Base-by-base conservation (phyloP, 768 basidiomycete species). In the Floccularia luteovirens region DNA sequence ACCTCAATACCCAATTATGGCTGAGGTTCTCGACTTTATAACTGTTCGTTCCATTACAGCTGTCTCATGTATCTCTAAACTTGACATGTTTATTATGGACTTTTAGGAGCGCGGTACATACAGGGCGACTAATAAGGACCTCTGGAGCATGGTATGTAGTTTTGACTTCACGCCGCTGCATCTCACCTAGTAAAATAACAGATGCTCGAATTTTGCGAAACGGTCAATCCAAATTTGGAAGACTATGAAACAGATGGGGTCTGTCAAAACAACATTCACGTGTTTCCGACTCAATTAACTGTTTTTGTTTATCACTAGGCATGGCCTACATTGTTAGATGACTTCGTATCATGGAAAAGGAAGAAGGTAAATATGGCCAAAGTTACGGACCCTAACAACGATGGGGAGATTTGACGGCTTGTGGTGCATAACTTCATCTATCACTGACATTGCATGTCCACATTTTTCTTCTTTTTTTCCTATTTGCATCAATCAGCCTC, bases 301-400 rank as follows among this genome's bases (percentile, higher is more conserved):
- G n/a, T 35, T 22, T 6, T 38, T 17, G n/a, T 42, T 44, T 17
- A 12, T 27, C 21, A 23, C 8, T 44, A 87, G 84, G 82, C 85
- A 24, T 90, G 88, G 88, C 88, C 88, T 0, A 83, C 85, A 11
- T 63, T 88, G 46, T 60, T 90, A 32, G 88, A 90, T 50, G 79
- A 87, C 45, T 90, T 90, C 51, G 84, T 79, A 4, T 54, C 55
- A 2, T 87, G 79, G 82, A 86, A 81, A 55, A 70, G 64, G 47
- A 48, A 23, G n/a, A n/a, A n/a, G n/a, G n/a, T n/a, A n/a, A n/a
- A n/a, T n/a, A n/a, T n/a, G n/a, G n/a, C n/a, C 30, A 45, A 44
- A 14, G 33, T 38, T 12, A 44, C 25, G 16, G 47, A 46, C 38
- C 46, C 50, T 6, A 45, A 49, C 28, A 35, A 33, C 19, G 47